Conservation (phyloP, 768 basidiomycete genomes). For the Melanogaster broomeanus region DNA sequence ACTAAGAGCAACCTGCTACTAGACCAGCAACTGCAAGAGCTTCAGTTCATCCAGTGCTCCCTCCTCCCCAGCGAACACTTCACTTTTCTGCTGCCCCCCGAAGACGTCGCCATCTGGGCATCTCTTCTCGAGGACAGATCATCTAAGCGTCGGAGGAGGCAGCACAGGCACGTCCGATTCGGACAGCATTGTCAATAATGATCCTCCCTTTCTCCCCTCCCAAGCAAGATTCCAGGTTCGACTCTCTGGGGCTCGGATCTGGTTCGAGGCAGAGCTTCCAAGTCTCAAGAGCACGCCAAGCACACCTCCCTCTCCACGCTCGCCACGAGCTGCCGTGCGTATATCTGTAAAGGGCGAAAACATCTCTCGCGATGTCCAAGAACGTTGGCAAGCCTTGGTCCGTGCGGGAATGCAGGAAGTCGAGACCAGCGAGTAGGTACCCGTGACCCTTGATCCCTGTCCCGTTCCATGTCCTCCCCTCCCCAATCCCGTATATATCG, state of each 20-base stretch:
- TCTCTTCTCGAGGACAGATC: slow-evolving; percentile 19
- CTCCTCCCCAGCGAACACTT: slow-evolving; percentile 62
- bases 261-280: slow-evolving; percentile 40
- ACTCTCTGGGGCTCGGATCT: slow-evolving; percentile 26
- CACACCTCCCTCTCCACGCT: neutral
- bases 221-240: slow-evolving; percentile 39
- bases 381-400: slow-evolving; percentile 47
- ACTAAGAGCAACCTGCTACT: neutral
- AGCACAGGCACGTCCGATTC: neutral
- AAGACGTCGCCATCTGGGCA: slow-evolving; percentile 37
- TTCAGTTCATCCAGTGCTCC: slow-evolving; percentile 61
- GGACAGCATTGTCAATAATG: neutral
- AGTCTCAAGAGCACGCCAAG: slow-evolving; percentile 8
- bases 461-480: too few relatives aligned
- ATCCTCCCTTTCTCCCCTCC: slow-evolving; percentile 10
- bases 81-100: slow-evolving; percentile 36
- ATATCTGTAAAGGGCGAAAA: slow-evolving; percentile 50
- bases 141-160: slow-evolving; percentile 1
- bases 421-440: slow-evolving; percentile 30
- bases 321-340: neutral
- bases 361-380: slow-evolving; percentile 48
- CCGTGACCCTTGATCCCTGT: neutral
- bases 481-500: too few relatives aligned
- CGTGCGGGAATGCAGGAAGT: slow-evolving; percentile 39
- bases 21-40: slow-evolving; percentile 44